phyloP scores from a whole-genome alignment of 768 basidiomycete genomes.

The Rhodotorula taiwanensis region DNA sequence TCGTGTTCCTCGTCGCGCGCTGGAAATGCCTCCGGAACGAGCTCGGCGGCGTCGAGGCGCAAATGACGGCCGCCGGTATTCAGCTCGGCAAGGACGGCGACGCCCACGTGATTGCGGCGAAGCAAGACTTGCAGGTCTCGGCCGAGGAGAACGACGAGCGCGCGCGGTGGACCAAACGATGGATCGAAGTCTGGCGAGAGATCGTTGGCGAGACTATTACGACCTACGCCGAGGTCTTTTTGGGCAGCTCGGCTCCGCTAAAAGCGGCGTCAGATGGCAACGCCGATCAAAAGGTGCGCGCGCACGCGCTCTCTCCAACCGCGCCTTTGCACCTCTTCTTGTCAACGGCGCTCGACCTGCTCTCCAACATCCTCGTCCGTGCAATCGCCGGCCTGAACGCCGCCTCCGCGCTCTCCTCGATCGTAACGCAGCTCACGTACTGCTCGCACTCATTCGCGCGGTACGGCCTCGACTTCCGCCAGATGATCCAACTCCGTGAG shows the following conservation, averaged over 20 bases:
- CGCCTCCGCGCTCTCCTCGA: conserved; percentile 61
- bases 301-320: conserved; percentile 24
- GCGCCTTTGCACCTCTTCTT: conserved; percentile 61
- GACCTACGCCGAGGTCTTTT: conserved; percentile 48
- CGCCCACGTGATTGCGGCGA: not conserved
- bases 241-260: conserved; percentile 21
- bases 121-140: not conserved
- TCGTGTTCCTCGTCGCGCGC: conserved; percentile 37
- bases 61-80: conserved; percentile 29
- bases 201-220: conserved; percentile 49
- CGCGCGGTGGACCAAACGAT: conserved; percentile 45
- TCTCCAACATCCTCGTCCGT: conserved; percentile 51
- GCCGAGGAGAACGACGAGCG: conserved; percentile 42
- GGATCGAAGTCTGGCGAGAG: conserved; percentile 50
- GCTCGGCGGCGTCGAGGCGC: conserved; percentile 29
- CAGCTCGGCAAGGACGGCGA: not conserved
- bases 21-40: conserved; percentile 38
- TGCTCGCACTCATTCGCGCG: conserved; percentile 84
- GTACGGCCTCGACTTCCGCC: conserved; percentile 84
- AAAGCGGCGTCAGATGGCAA: not conserved
- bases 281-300: not conserved
- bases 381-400: conserved; percentile 52
- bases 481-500: conserved; percentile 48
- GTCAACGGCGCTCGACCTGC: conserved; percentile 45
- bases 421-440: conserved; percentile 88